Evolutionary conservation across 2,329 filamentous ascomycete genomes (phyloP).

Genomic region (Nemania serpens): DNA sequence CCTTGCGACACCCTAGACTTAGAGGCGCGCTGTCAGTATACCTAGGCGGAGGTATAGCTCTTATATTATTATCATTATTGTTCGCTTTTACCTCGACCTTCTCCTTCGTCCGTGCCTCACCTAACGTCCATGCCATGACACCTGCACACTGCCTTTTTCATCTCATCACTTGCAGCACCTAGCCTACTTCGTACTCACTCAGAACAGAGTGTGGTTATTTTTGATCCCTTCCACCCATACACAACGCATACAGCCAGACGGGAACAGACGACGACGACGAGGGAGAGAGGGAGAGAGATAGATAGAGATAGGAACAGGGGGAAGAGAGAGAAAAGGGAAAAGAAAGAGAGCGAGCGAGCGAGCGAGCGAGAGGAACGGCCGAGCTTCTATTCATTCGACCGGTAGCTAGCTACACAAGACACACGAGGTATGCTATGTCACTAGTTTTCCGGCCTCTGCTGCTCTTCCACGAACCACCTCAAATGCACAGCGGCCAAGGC

Average conservation of each 20-base stretch:
- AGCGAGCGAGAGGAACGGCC: conserved; percentile 13
- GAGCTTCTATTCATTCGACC: conserved; percentile 24
- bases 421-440: conserved; percentile 31
- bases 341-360: background rate
- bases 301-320: background rate
- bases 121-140: conserved; percentile 21
- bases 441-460: conserved; percentile 21
- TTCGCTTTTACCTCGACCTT: conserved; percentile 19
- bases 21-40: too few species aligned
- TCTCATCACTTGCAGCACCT: conserved; percentile 11
- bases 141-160: conserved; percentile 1
- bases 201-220: conserved; percentile 16
- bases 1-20: background rate
- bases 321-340: background rate
- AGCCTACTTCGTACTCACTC: background rate
- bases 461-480: conserved; percentile 16
- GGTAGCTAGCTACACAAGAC: conserved; percentile 25
- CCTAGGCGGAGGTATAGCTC: too few species aligned
- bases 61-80: conserved; percentile 5
- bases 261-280: conserved; percentile 9
- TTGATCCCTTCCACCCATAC: conserved; percentile 1
- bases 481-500: conserved; percentile 16
- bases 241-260: conserved; percentile 6
- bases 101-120: conserved; percentile 21
- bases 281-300: background rate